These are phyloP conservation scores for Stellera chamaejasme DNA, from an alignment of 345 rosid species.

Conservation along the genomic window DNA sequence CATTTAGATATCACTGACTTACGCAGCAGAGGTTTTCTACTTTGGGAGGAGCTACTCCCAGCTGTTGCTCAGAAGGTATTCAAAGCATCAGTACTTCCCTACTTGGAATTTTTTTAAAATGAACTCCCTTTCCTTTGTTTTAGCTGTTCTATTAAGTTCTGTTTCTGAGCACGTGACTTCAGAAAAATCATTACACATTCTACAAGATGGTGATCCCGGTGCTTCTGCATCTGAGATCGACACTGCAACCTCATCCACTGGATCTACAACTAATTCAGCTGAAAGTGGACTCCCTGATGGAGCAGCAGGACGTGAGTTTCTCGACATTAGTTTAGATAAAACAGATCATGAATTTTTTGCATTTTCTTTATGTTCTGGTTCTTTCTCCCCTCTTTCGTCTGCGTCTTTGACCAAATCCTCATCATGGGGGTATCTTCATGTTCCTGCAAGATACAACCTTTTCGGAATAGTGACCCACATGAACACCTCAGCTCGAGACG, in stretches of 20 bases:
- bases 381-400: too few species aligned
- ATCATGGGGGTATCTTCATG: too few species aligned
- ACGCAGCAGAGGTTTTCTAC: slow-evolving; percentile 95
- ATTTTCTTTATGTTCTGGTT: too few species aligned
- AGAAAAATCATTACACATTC: background rate
- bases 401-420: too few species aligned
- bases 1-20: slow-evolving; percentile 84
- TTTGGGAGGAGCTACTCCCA: slow-evolving; percentile 87
- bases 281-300: slow-evolving; percentile 60
- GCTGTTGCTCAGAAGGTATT: slow-evolving; percentile 80
- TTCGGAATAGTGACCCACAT: slow-evolving; percentile 94
- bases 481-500: slow-evolving; percentile 91
- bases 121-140: slow-evolving; percentile 2
- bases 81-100: slow-evolving; percentile 56
- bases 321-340: slow-evolving; percentile 6
- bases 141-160: background rate
- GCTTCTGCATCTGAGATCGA: slow-evolving; percentile 68
- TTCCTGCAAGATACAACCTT: slow-evolving; percentile 64
- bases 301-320: slow-evolving; percentile 86
- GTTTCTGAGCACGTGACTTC: background rate
- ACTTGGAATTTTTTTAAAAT: background rate
- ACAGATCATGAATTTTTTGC: too few species aligned
- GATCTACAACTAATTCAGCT: slow-evolving; percentile 22
- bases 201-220: slow-evolving; percentile 85
- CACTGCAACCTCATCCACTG: slow-evolving; percentile 46